Evolutionary conservation across 164 flowering plant genomes (phyloP).

Genomic region (Warburgia ugandensis): DNA sequence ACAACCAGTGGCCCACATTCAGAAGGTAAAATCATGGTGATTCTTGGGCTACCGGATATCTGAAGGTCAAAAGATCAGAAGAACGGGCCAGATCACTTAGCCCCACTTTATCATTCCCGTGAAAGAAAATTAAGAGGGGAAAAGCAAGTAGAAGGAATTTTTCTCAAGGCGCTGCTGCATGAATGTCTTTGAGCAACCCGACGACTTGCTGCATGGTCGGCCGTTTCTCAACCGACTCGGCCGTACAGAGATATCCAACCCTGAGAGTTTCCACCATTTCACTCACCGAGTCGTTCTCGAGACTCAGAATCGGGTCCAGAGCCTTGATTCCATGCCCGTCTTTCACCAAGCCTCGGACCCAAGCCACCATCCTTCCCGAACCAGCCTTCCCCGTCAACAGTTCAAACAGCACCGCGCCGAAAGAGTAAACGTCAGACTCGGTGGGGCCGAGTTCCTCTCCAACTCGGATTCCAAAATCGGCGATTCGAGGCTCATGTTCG

Average conservation of each 20-base stretch:
- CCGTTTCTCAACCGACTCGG: slow-evolving; percentile 64
- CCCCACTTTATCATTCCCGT: too few species aligned
- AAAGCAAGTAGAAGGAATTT: background rate
- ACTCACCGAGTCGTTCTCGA: slow-evolving; percentile 37
- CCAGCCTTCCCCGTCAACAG: slow-evolving; percentile 56
- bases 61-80: too few species aligned
- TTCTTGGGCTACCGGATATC: too few species aligned
- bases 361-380: slow-evolving; percentile 38
- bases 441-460: slow-evolving; percentile 9
- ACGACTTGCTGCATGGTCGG: slow-evolving; percentile 94
- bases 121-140: too few species aligned
- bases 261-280: slow-evolving; percentile 74
- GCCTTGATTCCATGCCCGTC: slow-evolving; percentile 42
- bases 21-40: too few species aligned
- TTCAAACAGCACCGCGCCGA: slow-evolving; percentile 73
- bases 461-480: slow-evolving; percentile 47
- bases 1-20: too few species aligned
- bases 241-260: slow-evolving; percentile 86
- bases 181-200: slow-evolving; percentile 80
- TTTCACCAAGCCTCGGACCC: slow-evolving; percentile 56
- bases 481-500: slow-evolving; percentile 61
- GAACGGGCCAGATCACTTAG: too few species aligned
- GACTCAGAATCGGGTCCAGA: slow-evolving; percentile 48
- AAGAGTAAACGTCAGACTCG: slow-evolving; percentile 61
- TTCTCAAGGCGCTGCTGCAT: slow-evolving; percentile 11